Evolutionary conservation across 1,284 basidiomycete genomes (phyloP), one percentile per base, ranked within the genome.

Genomic region (Mycena sp.): DNA sequence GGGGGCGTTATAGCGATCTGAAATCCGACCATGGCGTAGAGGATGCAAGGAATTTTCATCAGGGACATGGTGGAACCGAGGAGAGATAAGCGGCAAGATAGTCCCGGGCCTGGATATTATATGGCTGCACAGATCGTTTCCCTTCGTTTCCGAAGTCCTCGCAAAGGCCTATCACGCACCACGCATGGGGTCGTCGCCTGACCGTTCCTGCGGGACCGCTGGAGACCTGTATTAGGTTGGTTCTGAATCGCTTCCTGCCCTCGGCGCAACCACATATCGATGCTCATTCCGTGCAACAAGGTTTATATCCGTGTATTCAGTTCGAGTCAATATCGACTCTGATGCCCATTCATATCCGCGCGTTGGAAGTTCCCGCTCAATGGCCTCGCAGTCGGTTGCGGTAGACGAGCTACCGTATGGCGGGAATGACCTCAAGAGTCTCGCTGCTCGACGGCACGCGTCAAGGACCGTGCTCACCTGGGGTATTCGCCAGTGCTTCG

Each of bases 1-100:
- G 85, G 85, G 64, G 84, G 81, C 4, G 84, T 86, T 6, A 79
- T 76, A 25, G 82, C 79, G 46, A 79, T 76, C n/a, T 83, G 82
- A 3, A 84, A 72, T 16, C 80, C 82, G 44, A 81, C 70, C 77
- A 81, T 81, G 48, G 82, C 81, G 25, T 82, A 76, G 34, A 84
- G 66, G 59, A 84, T 78, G 73, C 79, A 82, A 11, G 82, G 83
- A 65, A 84, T 78, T 73, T 81, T 83, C 39, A 78, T 62, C 44
- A 78, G 71, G 14, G 77, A 76, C 78, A 80, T 78, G 64, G 70
- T 67, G 46, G 70, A 67, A 65, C 50, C 39, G 48, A 68, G 67
- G 55, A 70, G 59, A 63, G 62, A 67, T 62, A 65, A 67, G 64
- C 62, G 50, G 65, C 37, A 41, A 44, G 62, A 62, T 62, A 46